Evolutionary conservation across 176 grass and related monocot species (phyloP), one percentile per base, ranked within the genome.

Genomic region (Aegilops longissima): DNA sequence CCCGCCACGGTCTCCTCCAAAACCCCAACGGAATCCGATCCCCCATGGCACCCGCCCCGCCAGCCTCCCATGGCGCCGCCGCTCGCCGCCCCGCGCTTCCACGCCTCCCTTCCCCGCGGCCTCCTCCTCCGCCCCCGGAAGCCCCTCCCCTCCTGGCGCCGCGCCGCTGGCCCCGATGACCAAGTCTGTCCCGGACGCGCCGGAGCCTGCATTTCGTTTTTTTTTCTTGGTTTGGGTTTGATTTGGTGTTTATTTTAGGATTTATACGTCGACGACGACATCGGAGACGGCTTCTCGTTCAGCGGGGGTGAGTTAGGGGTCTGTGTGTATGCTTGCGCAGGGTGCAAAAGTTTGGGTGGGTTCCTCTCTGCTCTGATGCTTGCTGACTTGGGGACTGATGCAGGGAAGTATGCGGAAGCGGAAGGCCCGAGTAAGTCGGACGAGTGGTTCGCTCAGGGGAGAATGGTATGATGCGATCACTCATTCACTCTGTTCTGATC

Each of bases 281-380:
- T 88, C 58, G 94, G 97, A 67, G 97, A 99, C 79, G 97, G 94
- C 30, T 99, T 99, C 91, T 94, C 90, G 12, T 96, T 99, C 80
- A 93, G 92, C 67, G 97, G 97, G 76, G 97, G 94, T 94, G 66
- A 86, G 52, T 80, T 80, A 54, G 24, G 18, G 51, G 5, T 64
- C 61, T 21, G 5, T 52, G n/a, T n/a, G 49, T 17, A 2, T 17
- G 49, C 14, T 5, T 17, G 14, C 51, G 5, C 13, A 56, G 13
- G 45, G 47, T 1, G 59, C 35, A 16, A 5, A 58, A 63, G 11
- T 90, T 51, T 84, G 33, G 33, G 0, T 52, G 34, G 24, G 35
- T 62, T 83, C 20, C 13, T 85, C 12, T 52, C 31, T 1, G 61
- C 31, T 83, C 6, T 5, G 31, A 17, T 44, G 27, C 20, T 84